Conservation (phyloP, 805 yeast species). For the Hanseniaspora guilliermondii region DNA sequence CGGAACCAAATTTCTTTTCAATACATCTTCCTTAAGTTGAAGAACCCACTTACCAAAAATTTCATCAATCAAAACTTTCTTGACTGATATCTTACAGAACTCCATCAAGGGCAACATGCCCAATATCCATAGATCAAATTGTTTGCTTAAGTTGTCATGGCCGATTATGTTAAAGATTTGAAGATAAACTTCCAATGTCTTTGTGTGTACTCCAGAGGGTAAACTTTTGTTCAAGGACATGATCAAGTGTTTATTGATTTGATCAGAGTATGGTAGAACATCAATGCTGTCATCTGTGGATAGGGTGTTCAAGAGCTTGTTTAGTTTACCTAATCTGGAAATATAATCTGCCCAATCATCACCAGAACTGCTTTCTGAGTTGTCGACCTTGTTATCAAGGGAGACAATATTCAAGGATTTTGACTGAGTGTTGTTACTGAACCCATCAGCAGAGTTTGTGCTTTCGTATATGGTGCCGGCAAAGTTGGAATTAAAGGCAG, state of each 20-base stretch:
- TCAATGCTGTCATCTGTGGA: conserved; percentile 16
- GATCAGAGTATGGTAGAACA: conserved; percentile 56
- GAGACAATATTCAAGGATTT: background rate
- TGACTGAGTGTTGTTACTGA: background rate
- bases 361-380: conserved; percentile 39
- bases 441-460: background rate
- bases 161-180: conserved; percentile 56
- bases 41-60: conserved; percentile 47
- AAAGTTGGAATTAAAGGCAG: background rate
- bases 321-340: conserved; percentile 68
- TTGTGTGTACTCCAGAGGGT: conserved; percentile 94
- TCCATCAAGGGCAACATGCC: conserved; percentile 84
- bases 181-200: conserved; percentile 66
- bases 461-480: background rate
- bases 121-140: conserved; percentile 73
- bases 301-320: conserved; percentile 42
- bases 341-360: conserved; percentile 98
- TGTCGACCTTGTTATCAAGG: background rate
- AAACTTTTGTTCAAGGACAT: conserved; percentile 67
- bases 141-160: conserved; percentile 38
- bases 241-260: conserved; percentile 59
- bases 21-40: conserved; percentile 34
- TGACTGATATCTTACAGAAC: conserved; percentile 78
- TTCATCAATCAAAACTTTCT: conserved; percentile 52
- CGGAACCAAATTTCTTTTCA: conserved; percentile 53